Evolutionary conservation across 306 rosid genomes (phyloP).

Genomic region (Ormosia semicastrata): DNA sequence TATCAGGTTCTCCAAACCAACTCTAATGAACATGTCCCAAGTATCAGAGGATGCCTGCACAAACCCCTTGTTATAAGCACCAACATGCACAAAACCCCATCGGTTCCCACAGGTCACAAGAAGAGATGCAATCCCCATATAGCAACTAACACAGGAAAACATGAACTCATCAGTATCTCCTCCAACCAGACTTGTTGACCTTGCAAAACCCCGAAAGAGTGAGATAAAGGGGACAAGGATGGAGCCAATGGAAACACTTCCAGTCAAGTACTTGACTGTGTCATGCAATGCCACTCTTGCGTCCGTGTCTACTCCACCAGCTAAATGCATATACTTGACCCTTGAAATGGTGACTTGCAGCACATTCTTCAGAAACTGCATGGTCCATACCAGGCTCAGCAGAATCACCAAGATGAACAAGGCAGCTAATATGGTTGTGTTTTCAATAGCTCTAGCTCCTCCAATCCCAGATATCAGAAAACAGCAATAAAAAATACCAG

Average conservation of each 20-base stretch:
- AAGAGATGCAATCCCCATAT: conserved; percentile 45
- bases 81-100: conserved; percentile 75
- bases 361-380: conserved; percentile 59
- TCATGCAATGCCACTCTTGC: conserved; percentile 36
- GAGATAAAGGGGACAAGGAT: conserved; percentile 46
- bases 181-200: conserved; percentile 44
- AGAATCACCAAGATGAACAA: conserved; percentile 45
- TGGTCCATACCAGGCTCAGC: conserved; percentile 63
- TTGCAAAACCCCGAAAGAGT: conserved; percentile 47
- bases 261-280: conserved; percentile 39
- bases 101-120: conserved; percentile 52
- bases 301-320: conserved; percentile 22
- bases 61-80: conserved; percentile 58
- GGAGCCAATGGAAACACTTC: conserved; percentile 61
- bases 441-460: conserved; percentile 46
- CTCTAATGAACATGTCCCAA: conserved; percentile 48
- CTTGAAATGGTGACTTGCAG: conserved; percentile 47
- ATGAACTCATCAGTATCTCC: conserved; percentile 62
- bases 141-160: conserved; percentile 67
- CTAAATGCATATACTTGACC: conserved; percentile 44
- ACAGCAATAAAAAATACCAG: conserved; percentile 41
- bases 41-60: conserved; percentile 53
- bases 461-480: conserved; percentile 53
- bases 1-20: conserved; percentile 41
- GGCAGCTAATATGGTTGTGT: conserved; percentile 7